Percentiles rank a stretch among this genome's conserved stretches.
Conservation (phyloP, 78 protist genomes). For the Speleostelium caveatum region DNA sequence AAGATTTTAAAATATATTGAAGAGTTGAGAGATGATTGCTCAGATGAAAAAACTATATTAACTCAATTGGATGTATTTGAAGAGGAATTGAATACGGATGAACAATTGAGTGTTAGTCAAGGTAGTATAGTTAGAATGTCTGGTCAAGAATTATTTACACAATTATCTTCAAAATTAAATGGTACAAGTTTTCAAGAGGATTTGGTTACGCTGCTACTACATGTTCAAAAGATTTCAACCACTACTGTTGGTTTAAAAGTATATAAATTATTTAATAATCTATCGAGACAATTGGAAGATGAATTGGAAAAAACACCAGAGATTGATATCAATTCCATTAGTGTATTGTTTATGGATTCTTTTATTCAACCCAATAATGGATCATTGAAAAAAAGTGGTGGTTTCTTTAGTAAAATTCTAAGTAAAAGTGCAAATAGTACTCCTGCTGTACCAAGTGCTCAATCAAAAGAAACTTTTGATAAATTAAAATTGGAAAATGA, state of each 20-base stretch:
- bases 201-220: slow-evolving; percentile 2
- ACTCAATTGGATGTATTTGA: slow-evolving; percentile 72
- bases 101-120: slow-evolving; percentile 37
- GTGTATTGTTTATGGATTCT: slow-evolving; percentile 17
- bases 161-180: slow-evolving; percentile 31
- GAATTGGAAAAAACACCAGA: slow-evolving; percentile 49
- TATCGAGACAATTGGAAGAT: slow-evolving; percentile 39
- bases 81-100: slow-evolving; percentile 52
- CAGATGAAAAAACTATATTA: slow-evolving; percentile 13
- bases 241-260: slow-evolving; percentile 42
- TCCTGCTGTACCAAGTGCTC: slow-evolving; percentile 1
- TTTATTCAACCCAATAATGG: too few species aligned
- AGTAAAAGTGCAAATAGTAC: slow-evolving; percentile 26
- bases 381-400: slow-evolving; percentile 18
- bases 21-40: not conserved
- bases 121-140: not conserved
- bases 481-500: slow-evolving; percentile 45
- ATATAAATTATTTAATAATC: slow-evolving; percentile 23
- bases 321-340: slow-evolving; percentile 3
- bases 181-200: slow-evolving; percentile 54
- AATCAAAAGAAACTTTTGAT: not conserved
- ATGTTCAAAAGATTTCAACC: slow-evolving; percentile 53
- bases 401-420: slow-evolving; percentile 20
- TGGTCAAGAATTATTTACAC: slow-evolving; percentile 46
- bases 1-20: slow-evolving; percentile 65